Conservation (phyloP, 495 filamentous ascomycete genomes). For the Lineolata rhizophorae region DNA sequence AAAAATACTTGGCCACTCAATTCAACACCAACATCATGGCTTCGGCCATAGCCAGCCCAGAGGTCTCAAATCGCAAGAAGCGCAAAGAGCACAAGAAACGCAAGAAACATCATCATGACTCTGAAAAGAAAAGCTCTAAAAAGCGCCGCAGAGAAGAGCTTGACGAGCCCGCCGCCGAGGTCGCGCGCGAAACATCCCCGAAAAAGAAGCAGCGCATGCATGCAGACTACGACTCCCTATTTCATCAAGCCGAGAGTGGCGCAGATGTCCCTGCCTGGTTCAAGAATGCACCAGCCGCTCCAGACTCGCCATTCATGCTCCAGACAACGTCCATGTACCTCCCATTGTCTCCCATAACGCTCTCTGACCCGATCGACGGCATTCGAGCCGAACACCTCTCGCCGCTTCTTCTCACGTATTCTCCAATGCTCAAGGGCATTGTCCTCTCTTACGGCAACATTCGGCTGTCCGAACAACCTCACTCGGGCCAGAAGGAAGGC, state of each 20-base stretch:
- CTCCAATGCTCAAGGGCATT: slow-evolving; percentile 44
- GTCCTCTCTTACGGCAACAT: slow-evolving; percentile 47
- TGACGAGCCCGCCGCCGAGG: background rate
- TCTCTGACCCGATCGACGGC: slow-evolving; percentile 37
- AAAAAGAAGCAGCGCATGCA: too few species aligned
- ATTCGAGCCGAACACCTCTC: slow-evolving; percentile 55
- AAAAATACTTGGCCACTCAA: too few species aligned
- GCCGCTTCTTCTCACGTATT: slow-evolving; percentile 54
- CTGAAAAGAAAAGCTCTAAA: background rate
- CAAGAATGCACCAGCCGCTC: too few species aligned
- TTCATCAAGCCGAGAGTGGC: too few species aligned
- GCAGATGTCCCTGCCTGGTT: too few species aligned
- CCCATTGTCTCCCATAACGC: slow-evolving; percentile 43
- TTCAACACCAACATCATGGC: background rate
- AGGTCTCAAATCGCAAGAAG: background rate
- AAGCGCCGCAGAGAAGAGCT: background rate
- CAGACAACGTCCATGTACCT: slow-evolving; percentile 47
- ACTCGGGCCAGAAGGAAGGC: slow-evolving; percentile 11
- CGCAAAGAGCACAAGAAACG: background rate
- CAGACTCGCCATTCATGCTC: too few species aligned
- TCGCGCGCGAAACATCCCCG: background rate
- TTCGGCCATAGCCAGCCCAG: background rate
- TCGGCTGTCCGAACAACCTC: slow-evolving; percentile 16
- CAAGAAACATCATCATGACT: background rate
- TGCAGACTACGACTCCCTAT: too few species aligned